Evolutionary conservation across 2,329 filamentous ascomycete genomes (phyloP).

Genomic region (Trichoderma sp.): DNA sequence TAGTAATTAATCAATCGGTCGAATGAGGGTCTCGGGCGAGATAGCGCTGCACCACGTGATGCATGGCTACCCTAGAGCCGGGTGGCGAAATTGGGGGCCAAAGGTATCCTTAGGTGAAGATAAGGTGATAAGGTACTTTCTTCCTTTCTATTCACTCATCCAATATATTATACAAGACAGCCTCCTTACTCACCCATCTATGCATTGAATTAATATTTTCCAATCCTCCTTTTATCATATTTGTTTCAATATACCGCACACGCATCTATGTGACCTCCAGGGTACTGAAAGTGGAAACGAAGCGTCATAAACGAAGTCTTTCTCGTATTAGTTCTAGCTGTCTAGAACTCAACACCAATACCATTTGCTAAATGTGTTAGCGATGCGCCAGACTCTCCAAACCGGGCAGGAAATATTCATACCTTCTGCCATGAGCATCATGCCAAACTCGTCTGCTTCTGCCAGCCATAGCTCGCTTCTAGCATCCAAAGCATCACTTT

Average conservation of each 20-base stretch:
- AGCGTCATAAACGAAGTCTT: too few relatives aligned
- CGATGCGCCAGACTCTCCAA: background rate
- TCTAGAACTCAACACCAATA: background rate
- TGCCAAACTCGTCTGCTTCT: background rate
- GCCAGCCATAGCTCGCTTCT: background rate
- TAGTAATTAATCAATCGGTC: background rate
- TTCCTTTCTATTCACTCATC: too few relatives aligned
- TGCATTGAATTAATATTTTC: too few relatives aligned
- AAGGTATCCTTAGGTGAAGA: background rate
- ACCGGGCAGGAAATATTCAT: background rate
- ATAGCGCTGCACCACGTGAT: conserved; percentile 4
- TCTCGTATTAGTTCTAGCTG: background rate
- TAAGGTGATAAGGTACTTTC: background rate
- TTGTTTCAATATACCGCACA: too few relatives aligned
- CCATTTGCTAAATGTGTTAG: background rate
- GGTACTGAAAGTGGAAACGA: too few relatives aligned
- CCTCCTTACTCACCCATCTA: too few relatives aligned
- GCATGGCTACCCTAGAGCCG: background rate
- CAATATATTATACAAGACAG: too few relatives aligned
- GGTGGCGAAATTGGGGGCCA: background rate
- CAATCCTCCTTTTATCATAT: too few relatives aligned
- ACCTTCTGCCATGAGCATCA: background rate
- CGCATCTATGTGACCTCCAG: too few relatives aligned
- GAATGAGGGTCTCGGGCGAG: background rate
- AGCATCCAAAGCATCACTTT: background rate